Evolutionary conservation across 2,329 filamentous ascomycete genomes (phyloP).

Genomic region (Diaporthe destruens): DNA sequence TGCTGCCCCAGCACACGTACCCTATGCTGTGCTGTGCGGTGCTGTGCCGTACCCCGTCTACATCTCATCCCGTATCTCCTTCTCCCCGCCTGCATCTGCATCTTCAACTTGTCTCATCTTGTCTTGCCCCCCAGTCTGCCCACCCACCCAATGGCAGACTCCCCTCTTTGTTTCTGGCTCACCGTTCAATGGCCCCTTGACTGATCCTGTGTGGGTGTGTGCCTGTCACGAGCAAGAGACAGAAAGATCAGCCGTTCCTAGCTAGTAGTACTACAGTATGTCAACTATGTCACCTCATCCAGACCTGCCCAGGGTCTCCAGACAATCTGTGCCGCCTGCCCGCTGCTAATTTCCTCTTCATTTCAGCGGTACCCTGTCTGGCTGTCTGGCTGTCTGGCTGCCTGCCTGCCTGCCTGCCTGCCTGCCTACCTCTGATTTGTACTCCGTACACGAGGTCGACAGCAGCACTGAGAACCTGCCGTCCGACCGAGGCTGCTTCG

Average conservation of each 20-base stretch:
- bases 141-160: slow-evolving; percentile 26
- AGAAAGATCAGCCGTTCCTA: slow-evolving; percentile 6
- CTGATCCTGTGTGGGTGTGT: background rate
- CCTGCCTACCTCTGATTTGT: too few relatives aligned
- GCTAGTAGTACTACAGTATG: slow-evolving; percentile 1
- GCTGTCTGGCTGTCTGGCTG: too few relatives aligned
- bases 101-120: slow-evolving; percentile 17
- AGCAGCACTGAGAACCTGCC: background rate
- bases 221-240: slow-evolving; percentile 2
- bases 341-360: slow-evolving; percentile 22
- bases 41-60: background rate
- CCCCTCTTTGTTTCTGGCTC: slow-evolving; percentile 25
- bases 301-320: slow-evolving; percentile 19
- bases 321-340: slow-evolving; percentile 8
- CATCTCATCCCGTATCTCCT: slow-evolving; percentile 4
- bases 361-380: slow-evolving; percentile 18
- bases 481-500: background rate
- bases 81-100: slow-evolving; percentile 1
- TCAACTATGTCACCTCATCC: slow-evolving; percentile 2
- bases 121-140: slow-evolving; percentile 6
- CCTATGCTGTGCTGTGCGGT: slow-evolving; percentile 1
- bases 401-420: too few relatives aligned
- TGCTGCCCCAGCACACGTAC: background rate
- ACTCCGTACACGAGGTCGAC: background rate
- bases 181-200: background rate